Base-by-base conservation (phyloP, 208 protist genomes). In the Trypanosomatidae sp. region DNA sequence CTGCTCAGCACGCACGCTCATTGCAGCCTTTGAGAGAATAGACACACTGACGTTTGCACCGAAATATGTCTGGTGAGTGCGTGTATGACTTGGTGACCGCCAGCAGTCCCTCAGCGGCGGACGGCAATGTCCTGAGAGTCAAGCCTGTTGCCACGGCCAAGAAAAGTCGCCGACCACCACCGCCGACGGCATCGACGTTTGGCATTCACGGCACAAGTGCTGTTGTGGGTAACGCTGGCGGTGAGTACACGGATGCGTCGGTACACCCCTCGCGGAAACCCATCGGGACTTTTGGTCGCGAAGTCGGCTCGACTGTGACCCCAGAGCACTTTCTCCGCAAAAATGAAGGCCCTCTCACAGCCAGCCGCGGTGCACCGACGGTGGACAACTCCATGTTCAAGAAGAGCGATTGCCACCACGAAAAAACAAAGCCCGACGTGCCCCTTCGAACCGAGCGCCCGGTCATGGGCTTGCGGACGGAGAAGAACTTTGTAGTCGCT, bases 401-500 rank as follows among this genome's bases (percentile, higher is more conserved):
- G 62, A 95, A 94, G 78, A 90, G 83, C 69, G 79, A 83, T 46
- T 84, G 86, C 68, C 74, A 90, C 73, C 47, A 66, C 58, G 64
- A 79, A 12, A 93, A 90, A 73, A 39, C 50, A 12, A 96, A 96
- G 76, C 76, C 82, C 39, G 84, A 91, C 64, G 83, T 97, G 17
- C 91, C 94, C 9, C 76, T 73, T 74, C 86, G 89, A 33, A 62
- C 89, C 53, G 95, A 99, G 55, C 88, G 84, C 62, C 97, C 97
- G 0, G 87, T 98, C 44, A 97, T 98, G 91, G 96, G 96, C 0
- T 74, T 99, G 13, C 95, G 88, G 55, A 96, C 94, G 2, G 89
- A 98, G 43, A 98, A 98, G 80, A 98, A 99, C 70, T 99, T 93
- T 75, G 93, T 99, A 12, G 85, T 98, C 19, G 90, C 91, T 22